Base-by-base conservation (phyloP, 352 stramenopile genomes). In the Aphanomyces cochlioides region DNA sequence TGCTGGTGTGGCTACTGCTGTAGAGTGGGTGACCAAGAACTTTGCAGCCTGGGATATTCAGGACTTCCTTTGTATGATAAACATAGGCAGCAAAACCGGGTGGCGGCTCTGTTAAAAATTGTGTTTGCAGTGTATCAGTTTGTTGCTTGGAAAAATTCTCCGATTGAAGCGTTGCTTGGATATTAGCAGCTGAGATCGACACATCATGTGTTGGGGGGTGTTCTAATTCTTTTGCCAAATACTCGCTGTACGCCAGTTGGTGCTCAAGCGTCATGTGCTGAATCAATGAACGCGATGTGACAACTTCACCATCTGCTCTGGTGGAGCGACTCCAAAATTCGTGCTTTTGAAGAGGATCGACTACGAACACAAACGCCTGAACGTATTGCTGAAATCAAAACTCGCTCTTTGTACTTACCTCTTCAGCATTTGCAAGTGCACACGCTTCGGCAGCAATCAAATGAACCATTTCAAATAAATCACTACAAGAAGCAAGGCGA, bases 261-360 rank as follows among this genome's bases (percentile, higher is more conserved):
- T 61, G 28, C 13, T 54, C 37, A 8, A 70, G 3, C 12, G 64
- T 50, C 19, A 70, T 45, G 37, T 74, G 73, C 39, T 79, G 73
- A 41, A 89, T 71, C 10, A 71, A 73, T 5, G 78, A 89, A 8
- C 81, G 78, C 3, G 85, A 72, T 0, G 81, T 89, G 43, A 72
- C 59, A 56, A 56, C 74, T 67, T 83, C 41, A 28, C 66, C 45
- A 21, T 71, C 21, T 21, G 67, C 37, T 7, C 75, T 75, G 5
- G 77, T 76, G 15, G 89, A 67, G 17, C 85, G 83, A 37, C 85
- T 90, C 85, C 85, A 92, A 34, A 92, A 90, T 47, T 92, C 85
- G 17, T 90, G 80, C 67, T 64, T 70, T 50, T 90, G 79, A 4
- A 82, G 76, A 17, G 84, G 84, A 67, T 92, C 83, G 37, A 86